These are phyloP conservation scores for Apiospora kogelbergensis DNA, from an alignment of 2,329 filamentous ascomycete genomes.

Conservation along the genomic window DNA sequence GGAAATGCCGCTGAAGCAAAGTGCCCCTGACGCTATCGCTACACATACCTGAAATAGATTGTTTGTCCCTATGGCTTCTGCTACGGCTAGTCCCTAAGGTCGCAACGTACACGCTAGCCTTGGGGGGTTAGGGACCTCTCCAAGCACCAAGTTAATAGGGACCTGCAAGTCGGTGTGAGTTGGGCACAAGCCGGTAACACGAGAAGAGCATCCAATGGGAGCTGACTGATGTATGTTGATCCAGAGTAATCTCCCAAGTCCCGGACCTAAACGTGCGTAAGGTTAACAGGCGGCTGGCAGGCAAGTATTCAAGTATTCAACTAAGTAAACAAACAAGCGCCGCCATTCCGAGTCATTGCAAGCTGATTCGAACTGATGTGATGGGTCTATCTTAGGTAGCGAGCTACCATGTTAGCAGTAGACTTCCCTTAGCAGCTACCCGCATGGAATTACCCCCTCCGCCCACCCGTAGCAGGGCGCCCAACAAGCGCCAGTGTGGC, in stretches of 20 bases:
- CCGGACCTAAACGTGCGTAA: background rate
- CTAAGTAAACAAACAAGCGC: background rate
- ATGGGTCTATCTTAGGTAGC: background rate
- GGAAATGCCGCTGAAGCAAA: constrained; percentile 5
- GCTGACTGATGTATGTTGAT: background rate
- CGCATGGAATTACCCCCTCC: background rate
- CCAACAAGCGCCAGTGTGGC: background rate
- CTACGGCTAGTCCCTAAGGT: background rate
- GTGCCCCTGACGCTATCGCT: background rate
- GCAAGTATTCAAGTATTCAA: too few species aligned
- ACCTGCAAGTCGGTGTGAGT: too few species aligned
- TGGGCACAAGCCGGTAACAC: too few species aligned
- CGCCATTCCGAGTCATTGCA: background rate
- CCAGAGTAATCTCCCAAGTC: background rate
- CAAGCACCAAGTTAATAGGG: too few species aligned
- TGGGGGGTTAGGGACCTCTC: background rate
- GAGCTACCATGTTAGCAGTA: too few species aligned
- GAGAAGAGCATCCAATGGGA: background rate
- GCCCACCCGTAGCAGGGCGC: background rate
- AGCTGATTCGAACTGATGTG: background rate
- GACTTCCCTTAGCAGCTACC: too few species aligned
- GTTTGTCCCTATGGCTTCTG: background rate
- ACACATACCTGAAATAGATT: background rate
- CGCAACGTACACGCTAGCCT: background rate
- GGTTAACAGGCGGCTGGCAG: too few species aligned